Conservation (phyloP, 306 rosid species). For the Pueraria montana region DNA sequence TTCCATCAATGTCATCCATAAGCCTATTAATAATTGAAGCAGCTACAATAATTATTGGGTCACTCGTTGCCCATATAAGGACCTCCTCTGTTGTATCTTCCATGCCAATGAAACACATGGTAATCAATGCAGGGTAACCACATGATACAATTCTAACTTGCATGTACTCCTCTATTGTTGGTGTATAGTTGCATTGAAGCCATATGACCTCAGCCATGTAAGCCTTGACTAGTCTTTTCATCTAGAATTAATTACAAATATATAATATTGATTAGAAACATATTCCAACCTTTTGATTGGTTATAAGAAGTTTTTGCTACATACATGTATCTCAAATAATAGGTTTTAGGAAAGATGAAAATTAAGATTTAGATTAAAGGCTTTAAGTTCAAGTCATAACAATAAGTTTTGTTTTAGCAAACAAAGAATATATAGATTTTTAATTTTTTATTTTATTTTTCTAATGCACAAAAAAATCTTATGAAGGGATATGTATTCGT, state of each 20-base stretch:
- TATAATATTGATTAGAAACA: background rate
- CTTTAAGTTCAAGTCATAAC: background rate
- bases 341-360: background rate
- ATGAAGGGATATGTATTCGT: background rate
- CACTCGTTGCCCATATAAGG: too few species aligned
- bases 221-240: background rate
- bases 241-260: background rate
- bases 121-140: too few species aligned
- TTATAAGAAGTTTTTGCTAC: background rate
- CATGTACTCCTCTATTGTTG: too few species aligned
- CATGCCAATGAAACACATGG: too few species aligned
- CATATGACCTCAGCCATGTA: conserved; percentile 7
- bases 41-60: too few species aligned
- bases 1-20: too few species aligned
- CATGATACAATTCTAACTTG: too few species aligned
- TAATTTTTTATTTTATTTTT: background rate
- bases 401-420: background rate
- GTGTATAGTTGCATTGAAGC: too few species aligned
- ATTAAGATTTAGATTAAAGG: background rate
- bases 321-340: background rate
- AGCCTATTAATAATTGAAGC: too few species aligned
- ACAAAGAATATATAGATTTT: too few species aligned
- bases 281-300: background rate
- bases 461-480: background rate
- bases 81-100: too few species aligned